These are phyloP conservation scores for Paralagenidium karlingii DNA, from an alignment of 352 stramenopile genomes.

Conservation along the genomic window DNA sequence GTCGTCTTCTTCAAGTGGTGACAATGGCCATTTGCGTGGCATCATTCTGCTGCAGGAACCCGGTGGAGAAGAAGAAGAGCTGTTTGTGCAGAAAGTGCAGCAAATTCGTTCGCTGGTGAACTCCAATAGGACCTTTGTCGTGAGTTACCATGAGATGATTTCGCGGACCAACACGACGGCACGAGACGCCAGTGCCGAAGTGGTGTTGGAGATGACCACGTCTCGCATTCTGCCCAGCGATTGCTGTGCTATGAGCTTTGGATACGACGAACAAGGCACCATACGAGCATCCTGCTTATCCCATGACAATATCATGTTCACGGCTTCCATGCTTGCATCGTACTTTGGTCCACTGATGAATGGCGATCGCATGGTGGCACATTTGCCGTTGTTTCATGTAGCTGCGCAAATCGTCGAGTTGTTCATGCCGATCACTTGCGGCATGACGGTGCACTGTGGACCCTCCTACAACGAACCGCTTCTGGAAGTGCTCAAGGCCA, in stretches of 20 bases:
- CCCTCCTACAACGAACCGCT: conserved; percentile 19
- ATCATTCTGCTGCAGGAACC: conserved; percentile 9
- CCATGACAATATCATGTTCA: conserved; percentile 82
- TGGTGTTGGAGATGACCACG: conserved; percentile 16
- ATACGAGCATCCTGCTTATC: conserved; percentile 43
- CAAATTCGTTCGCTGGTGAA: neutral
- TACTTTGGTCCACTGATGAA: conserved; percentile 37
- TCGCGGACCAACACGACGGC: conserved; percentile 8
- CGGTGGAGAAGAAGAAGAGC: conserved; percentile 1
- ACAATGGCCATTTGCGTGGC: conserved; percentile 11
- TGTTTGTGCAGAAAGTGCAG: neutral
- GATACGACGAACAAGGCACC: conserved; percentile 32
- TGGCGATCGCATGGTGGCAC: conserved; percentile 42
- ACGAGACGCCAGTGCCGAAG: conserved; percentile 8
- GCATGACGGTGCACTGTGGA: conserved; percentile 45
- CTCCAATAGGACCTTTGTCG: conserved; percentile 27
- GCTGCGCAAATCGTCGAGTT: conserved; percentile 59
- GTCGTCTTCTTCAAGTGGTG: conserved; percentile 18
- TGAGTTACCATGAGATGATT: conserved; percentile 23
- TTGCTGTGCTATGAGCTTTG: conserved; percentile 45
- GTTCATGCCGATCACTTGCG: conserved; percentile 52
- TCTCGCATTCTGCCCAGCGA: conserved; percentile 19
- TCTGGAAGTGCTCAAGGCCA: conserved; percentile 32
- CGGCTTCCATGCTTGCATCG: conserved; percentile 37
- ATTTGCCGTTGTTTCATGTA: conserved; percentile 57